These are phyloP conservation scores for Gynochthodes officinalis DNA, from an alignment of 257 asterid species.

Conservation along the genomic window DNA sequence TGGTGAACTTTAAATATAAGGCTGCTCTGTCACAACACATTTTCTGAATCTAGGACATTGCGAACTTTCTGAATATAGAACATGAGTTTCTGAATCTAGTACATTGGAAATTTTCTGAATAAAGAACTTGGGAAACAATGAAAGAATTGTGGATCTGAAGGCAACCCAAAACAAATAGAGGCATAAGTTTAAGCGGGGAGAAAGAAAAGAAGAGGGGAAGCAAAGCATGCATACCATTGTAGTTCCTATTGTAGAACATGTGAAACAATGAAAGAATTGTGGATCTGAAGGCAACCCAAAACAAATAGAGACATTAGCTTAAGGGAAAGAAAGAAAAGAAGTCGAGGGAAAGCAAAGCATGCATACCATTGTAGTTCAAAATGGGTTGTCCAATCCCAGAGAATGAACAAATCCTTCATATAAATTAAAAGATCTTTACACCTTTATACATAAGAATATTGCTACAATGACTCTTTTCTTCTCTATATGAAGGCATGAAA, in stretches of 20 bases:
- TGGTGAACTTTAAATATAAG: too few relatives aligned
- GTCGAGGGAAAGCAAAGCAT: background rate
- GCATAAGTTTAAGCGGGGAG: background rate
- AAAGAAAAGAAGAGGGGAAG: background rate
- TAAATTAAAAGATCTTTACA: conserved; percentile 13
- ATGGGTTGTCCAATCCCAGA: background rate
- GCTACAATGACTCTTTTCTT: conserved; percentile 7
- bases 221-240: background rate
- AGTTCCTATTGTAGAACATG: too few relatives aligned
- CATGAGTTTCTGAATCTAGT: too few relatives aligned
- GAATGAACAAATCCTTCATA: background rate
- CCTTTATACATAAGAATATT: conserved; percentile 17
- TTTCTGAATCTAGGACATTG: too few relatives aligned
- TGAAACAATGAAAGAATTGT: background rate
- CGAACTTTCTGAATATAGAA: too few relatives aligned
- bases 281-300: background rate
- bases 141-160: background rate
- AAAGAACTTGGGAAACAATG: too few relatives aligned
- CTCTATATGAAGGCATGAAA: conserved; percentile 4
- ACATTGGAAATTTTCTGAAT: too few relatives aligned
- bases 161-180: background rate
- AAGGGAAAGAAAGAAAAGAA: background rate
- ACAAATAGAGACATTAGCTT: background rate
- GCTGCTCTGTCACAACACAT: too few relatives aligned
- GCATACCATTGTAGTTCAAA: background rate